phyloP scores from a whole-genome alignment of 2,329 filamentous ascomycete genomes.

The Capronia epimyces region DNA sequence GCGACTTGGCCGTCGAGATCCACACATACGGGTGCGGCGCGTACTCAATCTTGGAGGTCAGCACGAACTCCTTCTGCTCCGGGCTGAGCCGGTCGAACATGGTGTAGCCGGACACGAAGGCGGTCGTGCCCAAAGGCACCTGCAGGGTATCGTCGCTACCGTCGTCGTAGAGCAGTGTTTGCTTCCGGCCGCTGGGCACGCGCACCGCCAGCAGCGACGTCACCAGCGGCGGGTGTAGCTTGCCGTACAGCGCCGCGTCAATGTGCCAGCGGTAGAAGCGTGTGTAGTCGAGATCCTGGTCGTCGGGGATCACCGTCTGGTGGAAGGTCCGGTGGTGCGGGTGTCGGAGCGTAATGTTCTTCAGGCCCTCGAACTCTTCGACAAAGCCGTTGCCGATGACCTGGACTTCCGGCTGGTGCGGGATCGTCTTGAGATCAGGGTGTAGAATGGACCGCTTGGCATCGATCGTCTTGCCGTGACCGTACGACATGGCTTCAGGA shows the following conservation, averaged over 20 bases:
- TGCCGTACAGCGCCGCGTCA: conserved; percentile 46
- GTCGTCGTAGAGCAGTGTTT: conserved; percentile 69
- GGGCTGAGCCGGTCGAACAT: conserved; percentile 65
- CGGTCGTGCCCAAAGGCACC: conserved; percentile 69
- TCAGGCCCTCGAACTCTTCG: conserved; percentile 63
- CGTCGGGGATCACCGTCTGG: conserved; percentile 56
- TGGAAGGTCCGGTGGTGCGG: conserved; percentile 76
- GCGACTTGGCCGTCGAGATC: conserved; percentile 66
- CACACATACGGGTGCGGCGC: conserved; percentile 76
- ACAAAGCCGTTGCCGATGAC: conserved; percentile 73
- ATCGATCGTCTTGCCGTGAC: conserved; percentile 70
- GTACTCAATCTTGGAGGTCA: conserved; percentile 65
- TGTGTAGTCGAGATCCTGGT: conserved; percentile 52
- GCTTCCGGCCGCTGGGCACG: conserved; percentile 61
- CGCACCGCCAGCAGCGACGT: conserved; percentile 69
- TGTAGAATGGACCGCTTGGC: conserved; percentile 62
- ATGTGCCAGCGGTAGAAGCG: conserved; percentile 49
- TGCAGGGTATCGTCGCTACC: conserved; percentile 59
- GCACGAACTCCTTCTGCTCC: conserved; percentile 62
- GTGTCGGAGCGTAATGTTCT: conserved; percentile 63
- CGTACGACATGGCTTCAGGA: conserved; percentile 59
- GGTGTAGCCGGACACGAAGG: conserved; percentile 65
- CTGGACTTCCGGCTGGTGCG: conserved; percentile 73
- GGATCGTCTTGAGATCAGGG: conserved; percentile 73
- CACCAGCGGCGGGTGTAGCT: conserved; percentile 65